Evolutionary conservation across 2,329 filamentous ascomycete genomes (phyloP).

Genomic region (Xylariales sp.): DNA sequence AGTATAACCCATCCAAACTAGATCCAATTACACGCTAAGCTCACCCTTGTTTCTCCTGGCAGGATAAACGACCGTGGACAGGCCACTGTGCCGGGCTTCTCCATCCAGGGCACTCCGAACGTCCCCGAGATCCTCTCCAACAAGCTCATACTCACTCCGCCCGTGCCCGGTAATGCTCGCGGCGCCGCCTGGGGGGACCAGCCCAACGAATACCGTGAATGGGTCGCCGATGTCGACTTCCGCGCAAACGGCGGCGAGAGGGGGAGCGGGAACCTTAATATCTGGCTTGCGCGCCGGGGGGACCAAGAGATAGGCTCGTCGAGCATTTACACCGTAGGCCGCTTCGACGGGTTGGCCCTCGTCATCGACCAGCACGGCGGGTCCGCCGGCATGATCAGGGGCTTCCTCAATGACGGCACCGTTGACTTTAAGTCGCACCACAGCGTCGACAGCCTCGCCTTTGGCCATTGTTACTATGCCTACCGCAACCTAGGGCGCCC

Average conservation of each 20-base stretch:
- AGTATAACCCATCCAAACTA: too few species aligned
- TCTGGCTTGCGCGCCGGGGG: constrained; percentile 87
- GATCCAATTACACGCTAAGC: constrained; percentile 10
- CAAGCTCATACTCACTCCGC: constrained; percentile 90
- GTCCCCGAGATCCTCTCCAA: constrained; percentile 80
- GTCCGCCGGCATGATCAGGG: constrained; percentile 81
- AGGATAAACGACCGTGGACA: constrained; percentile 74
- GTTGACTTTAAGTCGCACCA: constrained; percentile 81
- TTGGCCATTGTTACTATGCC: constrained; percentile 89
- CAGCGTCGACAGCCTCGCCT: constrained; percentile 85
- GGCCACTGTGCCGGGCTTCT: constrained; percentile 65
- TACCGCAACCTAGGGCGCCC: constrained; percentile 93
- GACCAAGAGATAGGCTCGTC: constrained; percentile 72
- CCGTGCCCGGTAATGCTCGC: constrained; percentile 85
- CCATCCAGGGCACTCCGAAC: constrained; percentile 64
- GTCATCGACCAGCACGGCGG: constrained; percentile 87
- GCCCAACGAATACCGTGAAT: constrained; percentile 72
- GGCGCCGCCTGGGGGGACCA: constrained; percentile 83
- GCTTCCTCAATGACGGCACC: constrained; percentile 92
- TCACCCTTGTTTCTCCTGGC: constrained; percentile 34
- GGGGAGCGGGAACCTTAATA: constrained; percentile 87
- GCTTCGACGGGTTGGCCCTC: constrained; percentile 90
- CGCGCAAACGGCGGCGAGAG: constrained; percentile 86
- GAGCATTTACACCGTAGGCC: constrained; percentile 85
- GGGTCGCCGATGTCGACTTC: constrained; percentile 88